Percentiles rank a stretch among this genome's conserved stretches.
Conservation (phyloP, 495 filamentous ascomycete genomes). For the Penicillium crystallinum region DNA sequence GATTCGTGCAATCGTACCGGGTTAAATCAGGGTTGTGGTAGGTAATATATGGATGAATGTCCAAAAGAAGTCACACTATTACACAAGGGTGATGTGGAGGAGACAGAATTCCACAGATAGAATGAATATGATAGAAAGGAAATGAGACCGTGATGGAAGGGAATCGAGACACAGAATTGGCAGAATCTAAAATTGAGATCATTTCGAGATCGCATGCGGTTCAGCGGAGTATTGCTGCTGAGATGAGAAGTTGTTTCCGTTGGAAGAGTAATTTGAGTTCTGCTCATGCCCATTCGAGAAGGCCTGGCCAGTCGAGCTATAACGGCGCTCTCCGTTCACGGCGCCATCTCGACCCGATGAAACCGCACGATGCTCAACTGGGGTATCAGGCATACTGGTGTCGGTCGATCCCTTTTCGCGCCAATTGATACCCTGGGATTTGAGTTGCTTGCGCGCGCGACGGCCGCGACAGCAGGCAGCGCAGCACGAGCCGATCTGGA, state of each 20-base stretch:
- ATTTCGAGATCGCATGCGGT: background rate
- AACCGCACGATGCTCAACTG: background rate
- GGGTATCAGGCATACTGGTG: background rate
- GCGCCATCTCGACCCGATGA: background rate
- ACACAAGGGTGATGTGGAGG: background rate
- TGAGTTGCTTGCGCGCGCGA: conserved; percentile 38
- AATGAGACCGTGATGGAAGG: background rate
- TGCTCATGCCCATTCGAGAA: background rate
- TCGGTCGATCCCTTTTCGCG: conserved; percentile 15
- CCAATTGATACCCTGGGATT: conserved; percentile 19
- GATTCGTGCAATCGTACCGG: background rate
- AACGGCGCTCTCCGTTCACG: background rate
- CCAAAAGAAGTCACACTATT: background rate
- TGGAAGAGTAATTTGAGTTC: background rate
- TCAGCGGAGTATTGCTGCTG: conserved; percentile 1
- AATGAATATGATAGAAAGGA: background rate
- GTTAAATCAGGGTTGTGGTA: background rate
- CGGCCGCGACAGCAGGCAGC: conserved; percentile 42
- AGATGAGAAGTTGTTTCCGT: background rate
- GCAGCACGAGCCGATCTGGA: conserved; percentile 70
- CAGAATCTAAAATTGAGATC: background rate
- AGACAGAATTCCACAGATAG: background rate
- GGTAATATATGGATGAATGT: conserved; percentile 1
- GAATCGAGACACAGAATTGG: background rate
- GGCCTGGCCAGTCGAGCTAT: background rate